Base-by-base conservation (phyloP, 73 alveolate species). In the Paramecium octaurelia region DNA sequence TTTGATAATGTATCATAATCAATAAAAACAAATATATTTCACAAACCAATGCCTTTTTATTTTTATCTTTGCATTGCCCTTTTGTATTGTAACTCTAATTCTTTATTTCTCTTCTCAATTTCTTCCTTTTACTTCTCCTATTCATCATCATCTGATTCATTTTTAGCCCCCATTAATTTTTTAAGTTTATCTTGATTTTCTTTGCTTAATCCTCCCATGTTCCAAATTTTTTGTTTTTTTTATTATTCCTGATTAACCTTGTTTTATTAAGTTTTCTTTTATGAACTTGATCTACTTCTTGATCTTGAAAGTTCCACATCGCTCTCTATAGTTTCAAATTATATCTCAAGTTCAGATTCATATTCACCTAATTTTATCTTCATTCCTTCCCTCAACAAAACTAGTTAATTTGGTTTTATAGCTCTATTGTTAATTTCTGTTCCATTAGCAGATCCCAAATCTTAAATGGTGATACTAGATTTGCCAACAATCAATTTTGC, bases 141-240 rank as follows among this genome's bases (percentile, higher is more conserved):
- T 64, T 75, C 88, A 34, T 75, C 88, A 75, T 75, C 88, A 75
- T 75, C 88, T 35, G 88, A 75, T 38, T 29, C 60, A 42, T 75
- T 42, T 42, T 75, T 75, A 4, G 88, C 88, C 0, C 88, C 88
- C 88, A 75, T 75, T 38, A 75, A 75, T 38, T 75, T 29, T 42
- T 75, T 75, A 29, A 75, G 59, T 42, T 23, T 75, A 23, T 75
- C 35, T 20, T 75, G 12, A n/a, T 38, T 75, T 38, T 75, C 88
- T 38, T 75, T 75, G n/a, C 60, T 75, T 20, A 75, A 75, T 42
- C 88, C 88, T 29, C 88, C 88, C 88, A 75, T 38, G 8, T 75
- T 38, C 88, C 88, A 75, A 16, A 75, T 75, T 38, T 75, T 75
- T 75, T 75, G 16, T 20, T 75, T 35, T 75, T 75, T 75, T 35